phyloP scores from a whole-genome alignment of 2,329 filamentous ascomycete species.

The Blastomyces gilchristii region DNA sequence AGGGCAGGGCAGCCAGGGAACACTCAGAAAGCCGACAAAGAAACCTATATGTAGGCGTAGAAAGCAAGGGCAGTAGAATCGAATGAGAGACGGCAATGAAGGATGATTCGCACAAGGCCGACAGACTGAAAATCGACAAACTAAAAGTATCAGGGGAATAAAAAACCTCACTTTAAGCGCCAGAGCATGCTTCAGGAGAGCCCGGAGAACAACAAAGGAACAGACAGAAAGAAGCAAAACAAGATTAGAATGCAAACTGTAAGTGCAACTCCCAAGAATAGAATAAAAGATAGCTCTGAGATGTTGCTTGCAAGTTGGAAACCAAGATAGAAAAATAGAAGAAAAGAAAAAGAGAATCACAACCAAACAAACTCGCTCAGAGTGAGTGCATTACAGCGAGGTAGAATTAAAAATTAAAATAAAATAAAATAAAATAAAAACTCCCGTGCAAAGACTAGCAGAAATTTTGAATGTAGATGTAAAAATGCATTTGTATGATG shows the following conservation, averaged over 20 bases:
- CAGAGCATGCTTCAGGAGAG: conserved; percentile 6
- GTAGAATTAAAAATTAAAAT: too few relatives aligned
- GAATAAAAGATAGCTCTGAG: neutral
- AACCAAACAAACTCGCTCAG: neutral
- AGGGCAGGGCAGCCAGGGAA: too few relatives aligned
- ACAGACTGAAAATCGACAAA: conserved; percentile 4
- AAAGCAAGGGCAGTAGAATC: too few relatives aligned
- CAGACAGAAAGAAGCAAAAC: neutral
- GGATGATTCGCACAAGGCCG: neutral
- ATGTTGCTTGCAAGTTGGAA: neutral
- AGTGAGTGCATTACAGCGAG: neutral
- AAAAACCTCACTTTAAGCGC: neutral
- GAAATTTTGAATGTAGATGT: too few relatives aligned
- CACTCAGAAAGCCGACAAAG: too few relatives aligned
- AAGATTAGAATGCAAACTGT: conserved; percentile 2
- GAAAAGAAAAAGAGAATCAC: neutral
- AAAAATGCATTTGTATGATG: too few relatives aligned
- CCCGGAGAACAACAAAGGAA: neutral
- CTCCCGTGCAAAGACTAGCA: too few relatives aligned
- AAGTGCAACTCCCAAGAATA: neutral
- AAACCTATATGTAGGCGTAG: too few relatives aligned
- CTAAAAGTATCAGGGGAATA: neutral
- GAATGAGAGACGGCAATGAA: neutral
- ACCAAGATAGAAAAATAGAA: neutral
- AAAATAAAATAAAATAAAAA: too few relatives aligned